Evolutionary conservation across 768 basidiomycete species (phyloP).

Genomic region (Lactifluus subvellereus): DNA sequence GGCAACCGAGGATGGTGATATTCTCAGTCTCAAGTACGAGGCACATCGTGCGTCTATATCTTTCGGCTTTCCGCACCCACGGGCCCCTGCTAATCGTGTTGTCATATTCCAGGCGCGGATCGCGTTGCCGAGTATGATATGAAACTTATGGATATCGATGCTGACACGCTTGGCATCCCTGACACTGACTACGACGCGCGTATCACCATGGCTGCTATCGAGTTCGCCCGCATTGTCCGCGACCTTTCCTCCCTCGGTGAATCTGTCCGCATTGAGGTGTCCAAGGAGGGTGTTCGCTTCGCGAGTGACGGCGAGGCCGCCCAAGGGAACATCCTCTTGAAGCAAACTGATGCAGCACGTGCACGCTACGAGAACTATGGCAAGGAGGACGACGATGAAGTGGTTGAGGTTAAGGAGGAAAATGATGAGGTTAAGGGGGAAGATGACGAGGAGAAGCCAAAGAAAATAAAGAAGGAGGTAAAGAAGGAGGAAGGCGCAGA

Average conservation of each 20-base stretch:
- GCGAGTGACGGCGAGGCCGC: conserved; percentile 91
- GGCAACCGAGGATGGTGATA: conserved; percentile 85
- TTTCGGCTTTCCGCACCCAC: not conserved
- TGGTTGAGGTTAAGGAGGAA: conserved; percentile 38
- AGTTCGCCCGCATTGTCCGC: conserved; percentile 89
- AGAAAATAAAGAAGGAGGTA: conserved; percentile 47
- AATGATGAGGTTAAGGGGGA: conserved; percentile 39
- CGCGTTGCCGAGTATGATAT: conserved; percentile 97
- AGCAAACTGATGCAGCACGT: conserved; percentile 49
- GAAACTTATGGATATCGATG: conserved; percentile 99
- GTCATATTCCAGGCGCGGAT: conserved; percentile 58
- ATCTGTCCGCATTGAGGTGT: conserved; percentile 90
- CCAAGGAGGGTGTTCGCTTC: conserved; percentile 93
- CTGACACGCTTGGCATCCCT: conserved; percentile 90
- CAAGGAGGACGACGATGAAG: conserved; percentile 25
- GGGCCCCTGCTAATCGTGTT: conserved; percentile 3
- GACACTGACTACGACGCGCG: conserved; percentile 96
- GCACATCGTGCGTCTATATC: conserved; percentile 60
- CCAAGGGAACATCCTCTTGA: conserved; percentile 79
- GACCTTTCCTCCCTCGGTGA: conserved; percentile 90
- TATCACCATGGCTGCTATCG: conserved; percentile 76
- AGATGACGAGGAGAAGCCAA: conserved; percentile 38
- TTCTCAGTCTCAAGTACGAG: conserved; percentile 85
- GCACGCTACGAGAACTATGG: conserved; percentile 24
- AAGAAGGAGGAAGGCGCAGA: conserved; percentile 38